Base-by-base conservation (phyloP, 345 rosid genomes). In the Linum lewisii region DNA sequence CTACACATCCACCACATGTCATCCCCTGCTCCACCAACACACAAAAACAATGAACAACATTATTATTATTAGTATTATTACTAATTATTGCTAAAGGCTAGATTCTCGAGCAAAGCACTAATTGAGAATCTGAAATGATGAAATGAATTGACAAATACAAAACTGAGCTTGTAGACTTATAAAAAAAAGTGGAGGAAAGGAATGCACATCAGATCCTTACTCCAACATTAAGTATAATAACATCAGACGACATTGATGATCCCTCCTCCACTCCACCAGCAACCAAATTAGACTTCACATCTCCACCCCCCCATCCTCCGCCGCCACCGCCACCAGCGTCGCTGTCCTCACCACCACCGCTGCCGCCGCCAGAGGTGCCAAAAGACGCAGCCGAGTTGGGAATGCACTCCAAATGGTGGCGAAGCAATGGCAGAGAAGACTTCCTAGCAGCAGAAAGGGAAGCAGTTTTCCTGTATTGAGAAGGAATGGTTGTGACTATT, bases 1-100 rank as follows among this genome's bases (percentile, higher is more conserved):
- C 88, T 6, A 94, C 96, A 63, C 99, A 93, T 63, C 97, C 99
- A n/a, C 99, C 99, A 62, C 99, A 93, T 1, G 86, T 76, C 99
- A 93, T 93, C 71, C 99, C 97, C 99, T 89, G 55, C 58, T 63
- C 63, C 4, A 54, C 54, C 58, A 22, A 53, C 13, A 44, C n/a
- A n/a, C n/a, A n/a, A n/a, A n/a, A n/a, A n/a, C n/a, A 54, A 51
- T 19, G 11, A 52, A 36, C 45, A n/a, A n/a, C n/a, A n/a, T n/a
- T n/a, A n/a, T n/a, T n/a, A n/a, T n/a, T n/a, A n/a, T n/a, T n/a
- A n/a, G n/a, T n/a, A n/a, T n/a, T n/a, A n/a, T n/a, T n/a, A n/a
- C n/a, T n/a, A n/a, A n/a, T n/a, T n/a, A 54, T 58, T 2, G 1
- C 13, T 11, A 23, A 55, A 44, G 52, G 47, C 2, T 29, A 29